These are phyloP conservation scores for Phialophora verrucosa DNA, from an alignment of 2,329 filamentous ascomycete species.

Conservation along the genomic window DNA sequence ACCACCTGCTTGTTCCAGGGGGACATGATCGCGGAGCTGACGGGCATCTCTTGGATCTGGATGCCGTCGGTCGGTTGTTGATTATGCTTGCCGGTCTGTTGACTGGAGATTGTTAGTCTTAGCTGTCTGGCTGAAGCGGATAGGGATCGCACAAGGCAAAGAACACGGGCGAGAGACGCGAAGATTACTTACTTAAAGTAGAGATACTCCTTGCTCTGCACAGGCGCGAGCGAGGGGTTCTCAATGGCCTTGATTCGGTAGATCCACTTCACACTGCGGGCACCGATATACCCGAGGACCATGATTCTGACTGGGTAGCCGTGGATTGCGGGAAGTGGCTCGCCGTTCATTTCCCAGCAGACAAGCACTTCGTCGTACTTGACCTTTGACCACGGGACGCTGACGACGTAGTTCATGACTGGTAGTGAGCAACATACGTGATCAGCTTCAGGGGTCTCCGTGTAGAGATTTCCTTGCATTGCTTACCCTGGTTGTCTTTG, in stretches of 20 bases:
- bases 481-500: slow-evolving; percentile 58
- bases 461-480: no score
- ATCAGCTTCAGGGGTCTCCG: no score
- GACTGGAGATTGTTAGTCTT: slow-evolving; percentile 39
- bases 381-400: slow-evolving; percentile 70
- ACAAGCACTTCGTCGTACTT: slow-evolving; percentile 68
- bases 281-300: slow-evolving; percentile 71
- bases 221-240: slow-evolving; percentile 62
- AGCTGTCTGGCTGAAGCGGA: no score
- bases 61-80: slow-evolving; percentile 64
- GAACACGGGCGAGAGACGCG: neutral
- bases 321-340: slow-evolving; percentile 68
- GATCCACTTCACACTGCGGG: slow-evolving; percentile 64
- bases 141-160: no score
- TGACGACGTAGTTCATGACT: slow-evolving; percentile 68
- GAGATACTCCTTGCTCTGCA: slow-evolving; percentile 69
- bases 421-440: no score
- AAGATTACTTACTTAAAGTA: slow-evolving; percentile 61
- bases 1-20: slow-evolving; percentile 65
- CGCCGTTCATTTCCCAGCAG: slow-evolving; percentile 74
- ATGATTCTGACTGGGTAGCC: slow-evolving; percentile 68
- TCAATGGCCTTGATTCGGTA: slow-evolving; percentile 67
- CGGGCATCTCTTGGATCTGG: slow-evolving; percentile 74
- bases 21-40: slow-evolving; percentile 69
- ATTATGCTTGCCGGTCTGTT: slow-evolving; percentile 72